Conservation (phyloP, 805 yeast genomes). For the Lachancea nothofagi region DNA sequence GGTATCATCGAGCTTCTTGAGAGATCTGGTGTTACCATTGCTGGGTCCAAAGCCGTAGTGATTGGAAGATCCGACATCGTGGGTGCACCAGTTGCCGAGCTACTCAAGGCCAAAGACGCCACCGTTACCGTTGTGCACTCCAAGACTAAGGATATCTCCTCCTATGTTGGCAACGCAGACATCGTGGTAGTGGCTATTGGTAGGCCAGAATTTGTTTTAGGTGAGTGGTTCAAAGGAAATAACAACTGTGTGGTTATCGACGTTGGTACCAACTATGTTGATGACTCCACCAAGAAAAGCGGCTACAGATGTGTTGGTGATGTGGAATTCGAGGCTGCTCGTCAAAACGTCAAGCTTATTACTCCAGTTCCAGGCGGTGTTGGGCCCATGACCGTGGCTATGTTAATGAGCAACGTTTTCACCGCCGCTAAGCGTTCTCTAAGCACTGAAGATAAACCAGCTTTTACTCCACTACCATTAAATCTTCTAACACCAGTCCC, state of each 20-base stretch:
- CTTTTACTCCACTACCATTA: slow-evolving; percentile 49
- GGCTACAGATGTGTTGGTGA: slow-evolving; percentile 76
- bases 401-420: slow-evolving; percentile 66
- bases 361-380: slow-evolving; percentile 95
- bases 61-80: slow-evolving; percentile 95
- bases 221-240: slow-evolving; percentile 53
- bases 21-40: slow-evolving; percentile 56
- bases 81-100: slow-evolving; percentile 86
- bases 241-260: slow-evolving; percentile 60
- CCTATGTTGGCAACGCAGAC: slow-evolving; percentile 64
- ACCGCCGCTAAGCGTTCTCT: slow-evolving; percentile 54
- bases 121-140: slow-evolving; percentile 89
- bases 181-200: slow-evolving; percentile 81
- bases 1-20: slow-evolving; percentile 81
- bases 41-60: slow-evolving; percentile 86
- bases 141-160: slow-evolving; percentile 55
- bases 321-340: slow-evolving; percentile 56
- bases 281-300: slow-evolving; percentile 58
- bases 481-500: slow-evolving; percentile 64
- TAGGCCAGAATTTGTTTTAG: slow-evolving; percentile 60
- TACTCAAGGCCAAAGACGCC: slow-evolving; percentile 72
- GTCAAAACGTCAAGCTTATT: slow-evolving; percentile 38
- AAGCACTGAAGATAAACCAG: slow-evolving; percentile 22
- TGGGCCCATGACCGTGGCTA: slow-evolving; percentile 89
- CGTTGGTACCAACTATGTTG: slow-evolving; percentile 75